These are phyloP conservation scores for Fusarium mangiferae DNA, from an alignment of 2,329 filamentous ascomycete genomes.

Conservation along the genomic window DNA sequence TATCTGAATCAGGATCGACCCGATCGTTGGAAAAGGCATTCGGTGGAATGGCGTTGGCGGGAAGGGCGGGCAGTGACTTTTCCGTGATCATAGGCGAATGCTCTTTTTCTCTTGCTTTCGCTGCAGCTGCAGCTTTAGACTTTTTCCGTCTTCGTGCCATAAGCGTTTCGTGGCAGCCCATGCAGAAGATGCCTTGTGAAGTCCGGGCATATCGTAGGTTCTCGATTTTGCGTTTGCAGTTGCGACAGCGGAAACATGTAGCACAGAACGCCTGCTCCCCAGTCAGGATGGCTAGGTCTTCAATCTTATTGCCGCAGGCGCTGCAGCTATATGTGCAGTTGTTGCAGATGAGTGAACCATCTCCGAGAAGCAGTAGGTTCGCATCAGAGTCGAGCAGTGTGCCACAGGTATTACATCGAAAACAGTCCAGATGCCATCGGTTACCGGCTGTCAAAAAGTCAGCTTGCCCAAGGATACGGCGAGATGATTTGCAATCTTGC, in stretches of 20 bases:
- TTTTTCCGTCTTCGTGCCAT: constrained; percentile 94
- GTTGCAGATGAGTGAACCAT: constrained; percentile 98
- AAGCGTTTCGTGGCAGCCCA: constrained; percentile 96
- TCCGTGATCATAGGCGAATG: constrained; percentile 78
- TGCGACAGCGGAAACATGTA: constrained; percentile 95
- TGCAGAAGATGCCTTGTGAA: constrained; percentile 98
- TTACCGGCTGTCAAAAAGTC: constrained; percentile 76
- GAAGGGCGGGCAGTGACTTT: constrained; percentile 92
- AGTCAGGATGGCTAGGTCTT: constrained; percentile 95
- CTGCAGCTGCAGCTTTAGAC: constrained; percentile 71
- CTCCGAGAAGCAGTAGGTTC: constrained; percentile 94
- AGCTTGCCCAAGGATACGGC: constrained; percentile 39
- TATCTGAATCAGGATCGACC: constrained; percentile 70
- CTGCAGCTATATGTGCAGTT: constrained; percentile 99
- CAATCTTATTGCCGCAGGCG: constrained; percentile 96
- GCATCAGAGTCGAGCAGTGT: constrained; percentile 98
- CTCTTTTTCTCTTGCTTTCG: constrained; percentile 72
- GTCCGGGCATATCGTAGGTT: constrained; percentile 97
- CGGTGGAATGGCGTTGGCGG: constrained; percentile 75
- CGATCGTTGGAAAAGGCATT: constrained; percentile 71
- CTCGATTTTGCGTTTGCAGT: constrained; percentile 99
- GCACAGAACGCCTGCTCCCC: constrained; percentile 98
- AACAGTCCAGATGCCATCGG: constrained; percentile 99
- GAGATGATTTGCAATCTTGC: constrained; percentile 19
- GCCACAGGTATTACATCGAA: constrained; percentile 94